Base-by-base conservation (phyloP, 169 alveolate species). In the Plasmodium inui region DNA sequence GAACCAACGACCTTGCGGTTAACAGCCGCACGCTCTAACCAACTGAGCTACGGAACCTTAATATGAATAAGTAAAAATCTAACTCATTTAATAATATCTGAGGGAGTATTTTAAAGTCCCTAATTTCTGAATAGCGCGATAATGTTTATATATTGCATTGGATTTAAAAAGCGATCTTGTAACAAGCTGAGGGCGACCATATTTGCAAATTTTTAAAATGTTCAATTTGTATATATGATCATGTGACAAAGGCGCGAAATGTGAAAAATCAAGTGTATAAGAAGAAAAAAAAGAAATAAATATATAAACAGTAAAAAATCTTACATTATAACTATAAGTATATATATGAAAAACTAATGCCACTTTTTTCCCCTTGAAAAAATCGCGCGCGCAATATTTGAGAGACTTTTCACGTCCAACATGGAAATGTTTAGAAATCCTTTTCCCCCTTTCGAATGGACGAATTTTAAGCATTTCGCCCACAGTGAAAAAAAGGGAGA, bases 1-100 rank as follows among this genome's bases (percentile, higher is more conserved):
- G 99, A 97, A 97, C 99, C 99, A 96, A 96, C 99, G 99, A 97
- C 99, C 99, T 97, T 97, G 98, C 97, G 99, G 99, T 97, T 97
- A 97, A 97, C 98, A 97, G 99, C 99, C 99, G 97, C 98, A 97
- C 99, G 99, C 99, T 97, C 98, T 97, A 96, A 96, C 98, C 98
- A 92, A 95, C 98, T 96, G 97, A 96, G 98, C 98, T 96, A 96
- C 97, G 98, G 97, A 95, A 96, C 98, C 98, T 53, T 76, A 22
- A 90, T 26, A 26, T 50, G 6, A 50, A 1, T 17, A 3, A 3
- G 3, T 3, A 19, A 22, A 67, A 19, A 22, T 67, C 41, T 67
- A 67, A 67, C 76, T 9, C 37, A 67, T 26, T 67, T 67, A 2
- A 9, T 67, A 67, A 50, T 50, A 14, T 67, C 0, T 67, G 9